Conservation (phyloP, 495 filamentous ascomycete genomes). For the Parathielavia hyrcaniae region DNA sequence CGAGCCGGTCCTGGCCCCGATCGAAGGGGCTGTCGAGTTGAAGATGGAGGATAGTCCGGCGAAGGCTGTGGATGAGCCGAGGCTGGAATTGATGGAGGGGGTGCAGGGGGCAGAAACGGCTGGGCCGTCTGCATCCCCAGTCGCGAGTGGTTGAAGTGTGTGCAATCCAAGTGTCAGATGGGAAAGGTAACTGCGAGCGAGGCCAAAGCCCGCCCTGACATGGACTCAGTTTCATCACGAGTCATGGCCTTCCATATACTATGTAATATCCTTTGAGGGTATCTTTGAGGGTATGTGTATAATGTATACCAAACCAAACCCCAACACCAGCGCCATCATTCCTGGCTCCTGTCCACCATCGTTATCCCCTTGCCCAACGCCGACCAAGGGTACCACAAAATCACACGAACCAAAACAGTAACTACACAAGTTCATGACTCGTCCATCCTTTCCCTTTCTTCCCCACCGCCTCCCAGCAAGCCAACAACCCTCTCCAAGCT, state of each 20-base stretch:
- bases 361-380: background rate
- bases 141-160: background rate
- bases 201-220: background rate
- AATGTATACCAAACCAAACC: conserved; percentile 1
- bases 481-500: conserved; percentile 44
- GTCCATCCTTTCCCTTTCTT: conserved; percentile 24
- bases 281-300: no score
- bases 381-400: background rate
- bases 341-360: background rate
- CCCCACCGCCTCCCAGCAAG: conserved; percentile 30
- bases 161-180: background rate
- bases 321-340: conserved; percentile 1
- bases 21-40: conserved; percentile 9
- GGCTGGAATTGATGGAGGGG: background rate
- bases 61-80: background rate
- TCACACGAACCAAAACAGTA: no score
- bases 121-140: background rate
- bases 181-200: background rate
- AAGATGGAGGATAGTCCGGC: background rate
- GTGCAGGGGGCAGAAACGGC: background rate
- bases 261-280: conserved; percentile 2
- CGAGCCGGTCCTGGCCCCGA: conserved; percentile 1
- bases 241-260: background rate
- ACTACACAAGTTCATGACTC: conserved; percentile 18
- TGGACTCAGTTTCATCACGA: background rate